A percentile compares a stretch with the other conserved stretches of the same genome.
Evolutionary conservation across 192 early-diverging fungal species (phyloP).

Genomic region (Podila epigama): DNA sequence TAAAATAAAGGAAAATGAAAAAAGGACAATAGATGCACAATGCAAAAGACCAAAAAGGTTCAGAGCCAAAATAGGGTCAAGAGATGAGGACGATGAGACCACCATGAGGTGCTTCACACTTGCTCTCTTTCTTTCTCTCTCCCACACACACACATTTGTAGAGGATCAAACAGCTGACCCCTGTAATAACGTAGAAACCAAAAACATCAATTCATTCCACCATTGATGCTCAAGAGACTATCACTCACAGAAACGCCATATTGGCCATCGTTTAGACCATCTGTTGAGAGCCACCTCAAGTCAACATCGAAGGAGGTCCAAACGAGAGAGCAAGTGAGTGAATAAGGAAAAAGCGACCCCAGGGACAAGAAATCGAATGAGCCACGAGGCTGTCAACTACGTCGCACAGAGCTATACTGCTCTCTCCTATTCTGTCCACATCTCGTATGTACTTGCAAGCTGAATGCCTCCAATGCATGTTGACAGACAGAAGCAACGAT

Average conservation of each 20-base stretch:
- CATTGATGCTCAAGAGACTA: conserved; percentile 1
- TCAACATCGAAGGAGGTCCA: not conserved
- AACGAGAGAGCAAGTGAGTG: not conserved
- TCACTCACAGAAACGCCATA: not conserved
- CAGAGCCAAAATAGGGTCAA: not conserved
- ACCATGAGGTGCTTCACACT: not conserved
- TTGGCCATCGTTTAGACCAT: conserved; percentile 7
- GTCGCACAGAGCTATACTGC: not conserved
- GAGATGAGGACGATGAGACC: not conserved
- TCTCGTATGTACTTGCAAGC: not conserved
- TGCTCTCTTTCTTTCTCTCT: no score
- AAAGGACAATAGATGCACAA: not conserved
- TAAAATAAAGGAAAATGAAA: not conserved
- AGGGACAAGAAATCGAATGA: not conserved
- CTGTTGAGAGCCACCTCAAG: not conserved
- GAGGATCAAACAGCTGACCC: no score
- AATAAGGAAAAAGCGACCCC: conserved; percentile 2
- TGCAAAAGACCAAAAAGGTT: not conserved
- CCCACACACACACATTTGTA: no score
- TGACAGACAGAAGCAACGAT: not conserved
- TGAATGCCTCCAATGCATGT: not conserved
- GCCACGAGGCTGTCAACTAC: not conserved
- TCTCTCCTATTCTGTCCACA: no score
- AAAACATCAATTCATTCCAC: not conserved
- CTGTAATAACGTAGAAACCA: not conserved